Conservation (phyloP, 2,329 filamentous ascomycete genomes). For the Aspergillus floridensis region DNA sequence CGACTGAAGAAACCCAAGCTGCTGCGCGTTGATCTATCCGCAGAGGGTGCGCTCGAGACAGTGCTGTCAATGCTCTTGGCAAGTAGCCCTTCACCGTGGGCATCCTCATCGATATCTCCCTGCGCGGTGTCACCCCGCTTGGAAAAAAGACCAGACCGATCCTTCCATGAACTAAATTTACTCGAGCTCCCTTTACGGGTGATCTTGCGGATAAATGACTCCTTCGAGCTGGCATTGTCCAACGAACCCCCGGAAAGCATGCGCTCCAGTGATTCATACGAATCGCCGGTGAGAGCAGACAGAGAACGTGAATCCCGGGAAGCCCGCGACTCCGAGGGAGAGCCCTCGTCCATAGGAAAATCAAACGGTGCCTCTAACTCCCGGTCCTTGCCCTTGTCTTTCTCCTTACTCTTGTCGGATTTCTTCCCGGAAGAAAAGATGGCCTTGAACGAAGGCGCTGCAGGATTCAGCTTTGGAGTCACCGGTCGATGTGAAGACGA, state of each 20-base stretch:
- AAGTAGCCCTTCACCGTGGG: conserved; percentile 38
- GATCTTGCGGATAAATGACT: conserved; percentile 53
- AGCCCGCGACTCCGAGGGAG: conserved; percentile 45
- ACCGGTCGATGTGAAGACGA: conserved; percentile 54
- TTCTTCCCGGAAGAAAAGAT: conserved; percentile 53
- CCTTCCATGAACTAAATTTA: conserved; percentile 54
- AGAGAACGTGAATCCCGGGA: conserved; percentile 47
- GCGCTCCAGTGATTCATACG: conserved; percentile 49
- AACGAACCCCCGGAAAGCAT: conserved; percentile 43
- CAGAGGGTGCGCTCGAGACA: conserved; percentile 41
- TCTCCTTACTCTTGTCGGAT: conserved; percentile 47
- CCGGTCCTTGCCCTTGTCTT: conserved; percentile 34
- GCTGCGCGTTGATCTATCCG: conserved; percentile 43
- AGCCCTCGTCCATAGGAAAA: conserved; percentile 37
- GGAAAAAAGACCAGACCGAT: conserved; percentile 47
- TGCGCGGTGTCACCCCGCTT: conserved; percentile 45
- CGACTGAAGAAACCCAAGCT: conserved; percentile 49
- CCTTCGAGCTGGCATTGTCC: conserved; percentile 43
- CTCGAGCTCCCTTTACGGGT: conserved; percentile 51
- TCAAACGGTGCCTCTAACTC: conserved; percentile 33
- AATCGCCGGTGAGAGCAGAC: conserved; percentile 46
- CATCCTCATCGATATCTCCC: conserved; percentile 47
- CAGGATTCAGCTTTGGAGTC: conserved; percentile 72
- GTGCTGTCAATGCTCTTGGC: conserved; percentile 46
- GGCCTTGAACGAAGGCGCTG: conserved; percentile 82